Conservation (phyloP, 306 rosid species). For the Clitoria ternatea region DNA sequence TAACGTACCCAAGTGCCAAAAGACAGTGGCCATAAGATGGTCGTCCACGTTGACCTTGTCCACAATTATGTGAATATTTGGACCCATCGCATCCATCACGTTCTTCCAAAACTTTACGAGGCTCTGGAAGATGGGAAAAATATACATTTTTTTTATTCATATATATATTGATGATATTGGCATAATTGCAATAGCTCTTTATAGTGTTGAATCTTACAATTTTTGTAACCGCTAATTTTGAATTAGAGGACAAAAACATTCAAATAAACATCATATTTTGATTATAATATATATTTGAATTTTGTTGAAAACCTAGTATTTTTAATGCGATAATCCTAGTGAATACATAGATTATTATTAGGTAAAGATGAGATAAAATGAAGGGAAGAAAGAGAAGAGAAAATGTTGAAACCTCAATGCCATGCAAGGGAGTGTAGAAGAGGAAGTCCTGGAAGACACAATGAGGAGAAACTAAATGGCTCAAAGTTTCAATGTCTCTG, state of each 20-base stretch:
- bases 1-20: constrained; percentile 39
- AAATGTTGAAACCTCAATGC: constrained; percentile 23
- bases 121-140: not conserved
- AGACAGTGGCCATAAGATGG: constrained; percentile 20
- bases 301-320: too few species aligned
- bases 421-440: constrained; percentile 31
- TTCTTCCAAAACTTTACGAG: constrained; percentile 16
- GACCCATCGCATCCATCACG: constrained; percentile 48
- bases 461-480: constrained; percentile 30
- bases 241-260: too few species aligned
- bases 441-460: constrained; percentile 41
- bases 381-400: not conserved
- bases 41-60: not conserved
- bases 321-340: too few species aligned
- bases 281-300: too few species aligned
- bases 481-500: constrained; percentile 18
- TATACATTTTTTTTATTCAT: too few species aligned
- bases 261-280: too few species aligned
- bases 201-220: too few species aligned
- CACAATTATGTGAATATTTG: constrained; percentile 4
- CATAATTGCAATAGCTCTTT: too few species aligned
- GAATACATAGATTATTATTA: too few species aligned
- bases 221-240: too few species aligned
- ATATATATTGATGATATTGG: not conserved
- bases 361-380: not conserved